Evolutionary conservation across 2,329 filamentous ascomycete genomes (phyloP), one percentile per base, ranked within the genome.

Genomic region (Diaporthe helianthi): DNA sequence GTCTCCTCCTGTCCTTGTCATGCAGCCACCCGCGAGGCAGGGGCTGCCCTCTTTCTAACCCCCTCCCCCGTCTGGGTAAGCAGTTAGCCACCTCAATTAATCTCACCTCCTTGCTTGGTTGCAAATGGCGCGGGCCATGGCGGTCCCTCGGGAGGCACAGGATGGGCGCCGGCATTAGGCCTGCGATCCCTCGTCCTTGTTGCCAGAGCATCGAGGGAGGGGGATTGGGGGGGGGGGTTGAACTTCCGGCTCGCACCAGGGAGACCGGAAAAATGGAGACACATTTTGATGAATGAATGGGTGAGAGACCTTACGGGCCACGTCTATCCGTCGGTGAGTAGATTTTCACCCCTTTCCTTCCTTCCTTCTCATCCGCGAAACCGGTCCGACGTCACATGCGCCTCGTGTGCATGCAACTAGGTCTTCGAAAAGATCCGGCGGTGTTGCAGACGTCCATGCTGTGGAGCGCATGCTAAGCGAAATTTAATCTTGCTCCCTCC

Each of bases 401-500:
- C 33, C 46, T 29, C 36, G 24, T 69, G 65, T 33, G 49, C 52
- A 58, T 67, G 65, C 41, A 46, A 41, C 54, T 24, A n/a, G n/a
- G n/a, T n/a, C n/a, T 58, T 26, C 33, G n/a, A 10, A 65, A 36
- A 63, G 52, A 61, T 55, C 69, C 69, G 60, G 69, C 26, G 65
- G 53, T 60, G 60, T 41, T 69, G 66, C 36, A 61, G 19, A 24
- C 26, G 44, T 10, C 44, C 26, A 52, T 67, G 47, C 29, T 36
- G 33, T 38, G 53, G 55, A 67, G 51, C 49, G 44, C 63, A 51
- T 63, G 69, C 61, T 71, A 71, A 71, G 69, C 69, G 69, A 71
- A 71, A 47, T 46, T 24, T 44, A 41, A 58, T 58, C 36, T 58
- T 58, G 36, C 52, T 63, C 29, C 22, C 26, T 49, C 61, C 63